A percentile compares a stretch with the other conserved stretches of the same genome.
Evolutionary conservation across 2,329 filamentous ascomycete species (phyloP).

Genomic region (Plenodomus lindquistii): DNA sequence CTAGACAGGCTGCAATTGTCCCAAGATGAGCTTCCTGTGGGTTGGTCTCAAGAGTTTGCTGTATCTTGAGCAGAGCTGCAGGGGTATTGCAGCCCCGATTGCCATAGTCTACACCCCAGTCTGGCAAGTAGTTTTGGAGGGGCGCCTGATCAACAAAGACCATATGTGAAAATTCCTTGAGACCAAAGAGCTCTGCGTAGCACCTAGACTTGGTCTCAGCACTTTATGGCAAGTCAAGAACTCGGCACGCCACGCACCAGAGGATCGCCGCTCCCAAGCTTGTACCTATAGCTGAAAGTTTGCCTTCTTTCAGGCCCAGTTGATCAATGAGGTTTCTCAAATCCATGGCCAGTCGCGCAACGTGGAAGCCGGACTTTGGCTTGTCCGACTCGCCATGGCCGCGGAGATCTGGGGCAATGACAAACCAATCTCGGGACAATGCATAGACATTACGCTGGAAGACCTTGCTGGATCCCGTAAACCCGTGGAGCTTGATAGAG

Average conservation of each 20-base stretch:
- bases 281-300: slow-evolving; percentile 20
- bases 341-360: slow-evolving; percentile 32
- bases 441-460: slow-evolving; percentile 20
- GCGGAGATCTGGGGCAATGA: slow-evolving; percentile 27
- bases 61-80: slow-evolving; percentile 16
- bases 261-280: slow-evolving; percentile 28
- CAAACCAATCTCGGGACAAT: slow-evolving; percentile 11
- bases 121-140: slow-evolving; percentile 27
- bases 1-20: slow-evolving; percentile 29
- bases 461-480: slow-evolving; percentile 27
- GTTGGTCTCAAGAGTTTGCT: slow-evolving; percentile 13
- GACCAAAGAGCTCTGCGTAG: slow-evolving; percentile 32
- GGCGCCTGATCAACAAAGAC: slow-evolving; percentile 36
- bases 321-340: slow-evolving; percentile 27
- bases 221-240: neutral
- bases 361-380: slow-evolving; percentile 30
- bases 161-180: slow-evolving; percentile 21
- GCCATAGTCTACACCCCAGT: slow-evolving; percentile 27
- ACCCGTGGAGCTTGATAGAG: slow-evolving; percentile 26
- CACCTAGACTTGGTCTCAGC: slow-evolving; percentile 8
- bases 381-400: slow-evolving; percentile 32
- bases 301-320: slow-evolving; percentile 11
- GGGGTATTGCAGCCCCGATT: slow-evolving; percentile 27
- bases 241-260: slow-evolving; percentile 8
- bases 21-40: slow-evolving; percentile 21